Conservation (phyloP, 1,284 basidiomycete genomes). For the Anthracocystis panici-leucophaei region DNA sequence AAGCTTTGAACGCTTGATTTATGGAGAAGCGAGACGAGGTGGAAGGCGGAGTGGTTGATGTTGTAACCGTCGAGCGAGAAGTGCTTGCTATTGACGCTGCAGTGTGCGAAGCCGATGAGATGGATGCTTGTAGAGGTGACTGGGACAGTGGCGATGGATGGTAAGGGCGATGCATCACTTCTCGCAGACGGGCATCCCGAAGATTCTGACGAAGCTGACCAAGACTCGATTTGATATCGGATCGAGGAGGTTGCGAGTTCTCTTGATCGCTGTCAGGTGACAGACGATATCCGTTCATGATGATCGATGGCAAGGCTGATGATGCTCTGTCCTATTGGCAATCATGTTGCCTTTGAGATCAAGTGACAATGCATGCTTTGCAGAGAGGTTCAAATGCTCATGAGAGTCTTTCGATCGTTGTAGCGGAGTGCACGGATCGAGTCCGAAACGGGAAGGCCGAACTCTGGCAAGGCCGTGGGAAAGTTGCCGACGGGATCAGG, state of each 20-base stretch:
- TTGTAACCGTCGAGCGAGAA: slow-evolving; percentile 28
- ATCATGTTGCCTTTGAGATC: not conserved
- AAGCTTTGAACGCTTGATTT: slow-evolving; percentile 37
- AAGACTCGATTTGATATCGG: not conserved
- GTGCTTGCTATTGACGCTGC: slow-evolving; percentile 42
- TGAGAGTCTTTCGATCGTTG: not conserved
- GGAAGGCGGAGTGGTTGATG: slow-evolving; percentile 32
- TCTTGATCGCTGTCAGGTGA: not conserved
- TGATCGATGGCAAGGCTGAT: not conserved
- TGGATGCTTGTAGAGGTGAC: slow-evolving; percentile 44
- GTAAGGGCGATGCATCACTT: slow-evolving; percentile 33
- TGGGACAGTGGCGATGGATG: slow-evolving; percentile 47
- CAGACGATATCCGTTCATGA: slow-evolving; percentile 9
- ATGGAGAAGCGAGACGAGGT: slow-evolving; percentile 46
- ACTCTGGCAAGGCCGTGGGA: slow-evolving; percentile 2
- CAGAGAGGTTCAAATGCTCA: slow-evolving; percentile 12
- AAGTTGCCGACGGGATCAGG: not conserved
- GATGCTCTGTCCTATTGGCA: not conserved
- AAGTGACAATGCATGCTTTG: not conserved
- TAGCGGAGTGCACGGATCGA: not conserved
- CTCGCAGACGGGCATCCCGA: slow-evolving; percentile 18
- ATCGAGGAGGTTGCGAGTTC: not conserved
- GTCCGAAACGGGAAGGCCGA: not conserved
- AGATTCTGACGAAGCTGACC: slow-evolving; percentile 27
- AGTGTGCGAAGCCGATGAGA: slow-evolving; percentile 43